Conservation (phyloP, 441 rosid genomes). For the Gossypium schwendimanii region DNA sequence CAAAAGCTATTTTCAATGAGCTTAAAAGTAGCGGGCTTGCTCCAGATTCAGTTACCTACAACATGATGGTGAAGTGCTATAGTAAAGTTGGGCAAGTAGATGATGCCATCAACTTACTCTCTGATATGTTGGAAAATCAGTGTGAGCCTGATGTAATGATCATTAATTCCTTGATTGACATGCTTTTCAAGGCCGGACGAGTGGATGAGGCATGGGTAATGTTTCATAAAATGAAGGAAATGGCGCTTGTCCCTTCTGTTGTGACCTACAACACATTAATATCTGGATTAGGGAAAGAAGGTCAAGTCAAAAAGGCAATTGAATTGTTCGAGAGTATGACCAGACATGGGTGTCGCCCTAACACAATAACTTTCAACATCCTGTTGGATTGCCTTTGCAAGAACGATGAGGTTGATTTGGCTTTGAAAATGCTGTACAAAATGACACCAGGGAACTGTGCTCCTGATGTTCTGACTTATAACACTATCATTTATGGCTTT, state of each 20-base stretch:
- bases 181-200: conserved; percentile 71
- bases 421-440: conserved; percentile 53
- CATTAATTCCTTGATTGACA: conserved; percentile 66
- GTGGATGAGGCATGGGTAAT: conserved; percentile 79
- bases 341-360: conserved; percentile 53
- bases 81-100: conserved; percentile 71
- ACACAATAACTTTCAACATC: conserved; percentile 74
- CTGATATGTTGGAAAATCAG: conserved; percentile 60
- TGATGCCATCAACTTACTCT: conserved; percentile 62
- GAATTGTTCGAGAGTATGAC: conserved; percentile 59
- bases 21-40: conserved; percentile 55
- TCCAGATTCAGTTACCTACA: conserved; percentile 82
- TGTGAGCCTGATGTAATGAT: conserved; percentile 78
- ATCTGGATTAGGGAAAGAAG: conserved; percentile 68
- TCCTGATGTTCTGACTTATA: conserved; percentile 80
- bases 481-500: conserved; percentile 71
- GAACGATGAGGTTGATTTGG: conserved; percentile 66
- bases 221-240: conserved; percentile 57
- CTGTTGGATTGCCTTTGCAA: conserved; percentile 90
- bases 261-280: conserved; percentile 84
- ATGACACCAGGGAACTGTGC: conserved; percentile 54
- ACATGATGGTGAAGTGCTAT: conserved; percentile 94
- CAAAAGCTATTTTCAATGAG: conserved; percentile 57
- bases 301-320: conserved; percentile 53
- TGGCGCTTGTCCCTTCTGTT: conserved; percentile 71